Conservation (phyloP, 1,139 yeast genomes). For the Pichia norvegensis region DNA sequence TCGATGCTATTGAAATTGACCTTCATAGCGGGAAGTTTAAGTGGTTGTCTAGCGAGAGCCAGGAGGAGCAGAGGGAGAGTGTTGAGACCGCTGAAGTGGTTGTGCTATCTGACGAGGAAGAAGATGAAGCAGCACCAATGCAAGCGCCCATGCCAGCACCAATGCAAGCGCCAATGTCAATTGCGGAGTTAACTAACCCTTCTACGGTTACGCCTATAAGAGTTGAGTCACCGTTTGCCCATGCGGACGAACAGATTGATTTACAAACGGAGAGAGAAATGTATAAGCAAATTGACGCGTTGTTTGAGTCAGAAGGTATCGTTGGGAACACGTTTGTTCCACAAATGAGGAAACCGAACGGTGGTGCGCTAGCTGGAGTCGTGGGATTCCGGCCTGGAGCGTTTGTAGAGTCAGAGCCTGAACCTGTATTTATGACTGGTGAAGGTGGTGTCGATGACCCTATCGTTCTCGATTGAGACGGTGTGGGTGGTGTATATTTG, state of each 20-base stretch:
- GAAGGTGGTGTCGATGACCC: constrained; percentile 27
- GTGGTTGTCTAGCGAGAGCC: constrained; percentile 18
- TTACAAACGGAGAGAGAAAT: constrained; percentile 6
- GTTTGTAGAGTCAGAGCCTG: constrained; percentile 15
- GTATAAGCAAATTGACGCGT: constrained; percentile 7
- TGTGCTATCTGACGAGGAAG: constrained; percentile 15
- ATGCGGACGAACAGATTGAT: neutral
- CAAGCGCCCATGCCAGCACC: too few relatives aligned
- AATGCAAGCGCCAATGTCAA: neutral
- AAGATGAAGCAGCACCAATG: neutral
- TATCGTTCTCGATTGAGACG: constrained; percentile 21
- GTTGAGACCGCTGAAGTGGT: constrained; percentile 10
- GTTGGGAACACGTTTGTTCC: neutral
- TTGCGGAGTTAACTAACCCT: too few relatives aligned
- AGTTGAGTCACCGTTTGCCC: neutral
- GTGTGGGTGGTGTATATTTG: too few relatives aligned
- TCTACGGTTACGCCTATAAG: too few relatives aligned
- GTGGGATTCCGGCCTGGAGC: constrained; percentile 15
- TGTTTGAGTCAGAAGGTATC: constrained; percentile 8
- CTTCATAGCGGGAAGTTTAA: constrained; percentile 24
- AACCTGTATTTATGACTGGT: constrained; percentile 24
- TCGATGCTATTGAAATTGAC: constrained; percentile 19
- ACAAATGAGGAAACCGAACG: neutral
- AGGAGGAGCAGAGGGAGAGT: constrained; percentile 3
- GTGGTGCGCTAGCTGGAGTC: constrained; percentile 5